A percentile compares a stretch with the other conserved stretches of the same genome.
phyloP scores from a whole-genome alignment of 305 asterid genomes.

The Fraxinus platypoda region DNA sequence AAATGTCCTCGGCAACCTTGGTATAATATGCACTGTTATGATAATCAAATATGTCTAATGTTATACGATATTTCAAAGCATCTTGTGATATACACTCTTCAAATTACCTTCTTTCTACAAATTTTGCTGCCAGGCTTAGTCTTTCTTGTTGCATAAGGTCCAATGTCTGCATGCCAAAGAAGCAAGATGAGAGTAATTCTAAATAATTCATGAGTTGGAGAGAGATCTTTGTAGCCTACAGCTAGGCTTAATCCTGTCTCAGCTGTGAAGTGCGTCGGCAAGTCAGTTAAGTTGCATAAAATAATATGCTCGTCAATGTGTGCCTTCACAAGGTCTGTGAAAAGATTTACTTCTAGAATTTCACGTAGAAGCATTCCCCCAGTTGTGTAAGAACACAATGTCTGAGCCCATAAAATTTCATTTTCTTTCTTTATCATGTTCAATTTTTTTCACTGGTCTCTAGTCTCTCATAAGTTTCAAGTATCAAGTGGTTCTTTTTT shows the following conservation, averaged over 20 bases:
- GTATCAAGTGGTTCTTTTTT: not conserved
- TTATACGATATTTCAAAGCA: conserved; percentile 19
- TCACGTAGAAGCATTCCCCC: not conserved
- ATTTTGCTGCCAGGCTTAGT: conserved; percentile 50
- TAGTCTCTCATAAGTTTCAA: not conserved
- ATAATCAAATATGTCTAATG: conserved; percentile 27
- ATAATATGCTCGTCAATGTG: not conserved
- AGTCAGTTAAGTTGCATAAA: not conserved
- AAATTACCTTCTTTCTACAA: conserved; percentile 59
- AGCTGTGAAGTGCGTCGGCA: not conserved
- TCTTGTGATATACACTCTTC: conserved; percentile 20
- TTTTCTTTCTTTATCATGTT: not conserved
- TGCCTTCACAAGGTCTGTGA: not conserved
- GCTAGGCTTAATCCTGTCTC: not conserved
- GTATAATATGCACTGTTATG: conserved; percentile 51
- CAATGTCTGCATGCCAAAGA: conserved; percentile 55
- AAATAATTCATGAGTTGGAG: not conserved
- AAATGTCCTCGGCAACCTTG: conserved; percentile 46
- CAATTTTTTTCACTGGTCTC: not conserved
- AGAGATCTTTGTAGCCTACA: not conserved
- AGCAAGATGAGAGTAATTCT: conserved; percentile 25
- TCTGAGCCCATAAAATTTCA: not conserved
- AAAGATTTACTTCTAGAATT: not conserved
- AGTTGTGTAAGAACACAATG: not conserved
- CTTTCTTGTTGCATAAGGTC: conserved; percentile 80